Conservation (phyloP, 2,329 filamentous ascomycete genomes). For the Emergomyces pasteurianus region DNA sequence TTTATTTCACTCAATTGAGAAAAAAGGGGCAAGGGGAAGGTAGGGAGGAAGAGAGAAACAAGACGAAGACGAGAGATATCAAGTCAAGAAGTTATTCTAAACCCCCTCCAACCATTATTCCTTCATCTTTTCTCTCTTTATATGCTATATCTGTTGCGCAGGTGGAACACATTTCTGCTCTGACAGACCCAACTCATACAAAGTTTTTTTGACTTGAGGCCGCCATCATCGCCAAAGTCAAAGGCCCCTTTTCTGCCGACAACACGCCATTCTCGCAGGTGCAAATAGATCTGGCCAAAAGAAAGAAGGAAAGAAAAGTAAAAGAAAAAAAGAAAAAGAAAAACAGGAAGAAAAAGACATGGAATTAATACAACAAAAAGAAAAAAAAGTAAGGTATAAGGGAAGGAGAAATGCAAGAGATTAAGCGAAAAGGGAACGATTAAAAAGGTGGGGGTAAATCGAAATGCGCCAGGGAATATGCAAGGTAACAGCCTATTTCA, state of each 20-base stretch:
- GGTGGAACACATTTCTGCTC: background rate
- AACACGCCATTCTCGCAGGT: background rate
- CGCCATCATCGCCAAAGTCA: too few relatives aligned
- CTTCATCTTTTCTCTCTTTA: background rate
- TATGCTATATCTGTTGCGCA: background rate
- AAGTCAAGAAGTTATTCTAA: background rate
- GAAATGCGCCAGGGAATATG: constrained; percentile 1
- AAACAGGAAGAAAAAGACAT: background rate
- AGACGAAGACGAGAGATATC: background rate
- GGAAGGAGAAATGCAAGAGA: constrained; percentile 3
- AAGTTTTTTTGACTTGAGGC: too few relatives aligned
- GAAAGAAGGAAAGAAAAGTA: background rate
- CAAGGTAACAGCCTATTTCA: background rate
- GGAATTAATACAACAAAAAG: background rate
- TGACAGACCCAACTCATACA: background rate
- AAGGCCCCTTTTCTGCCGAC: background rate
- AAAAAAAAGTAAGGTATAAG: background rate
- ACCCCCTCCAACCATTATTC: background rate
- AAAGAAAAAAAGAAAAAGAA: too few relatives aligned
- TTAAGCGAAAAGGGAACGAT: background rate
- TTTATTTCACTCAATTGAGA: background rate
- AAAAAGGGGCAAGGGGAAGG: too few relatives aligned
- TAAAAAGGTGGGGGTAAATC: background rate
- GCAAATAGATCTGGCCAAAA: background rate
- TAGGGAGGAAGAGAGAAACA: too few relatives aligned